phyloP scores from a whole-genome alignment of 192 early-diverging fungal species.

The Coemansia sp. region DNA sequence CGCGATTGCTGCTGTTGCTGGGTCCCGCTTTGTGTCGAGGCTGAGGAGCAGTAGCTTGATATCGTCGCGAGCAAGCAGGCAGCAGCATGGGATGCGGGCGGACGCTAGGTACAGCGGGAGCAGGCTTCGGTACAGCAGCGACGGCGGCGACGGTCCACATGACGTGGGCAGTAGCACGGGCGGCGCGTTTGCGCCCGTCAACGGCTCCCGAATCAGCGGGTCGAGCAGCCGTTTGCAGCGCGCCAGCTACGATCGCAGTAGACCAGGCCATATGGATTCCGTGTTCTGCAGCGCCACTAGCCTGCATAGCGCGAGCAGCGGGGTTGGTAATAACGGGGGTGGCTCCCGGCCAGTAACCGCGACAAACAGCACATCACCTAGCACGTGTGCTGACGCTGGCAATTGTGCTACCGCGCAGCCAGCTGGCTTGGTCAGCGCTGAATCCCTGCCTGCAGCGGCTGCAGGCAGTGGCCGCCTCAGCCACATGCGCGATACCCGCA shows the following conservation, averaged over 20 bases:
- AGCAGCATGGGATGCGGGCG: neutral
- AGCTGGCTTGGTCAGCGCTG: neutral
- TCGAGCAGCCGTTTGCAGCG: neutral
- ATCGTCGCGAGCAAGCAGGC: slow-evolving; percentile 3
- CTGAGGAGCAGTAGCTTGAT: slow-evolving; percentile 22
- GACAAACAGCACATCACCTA: too few species aligned
- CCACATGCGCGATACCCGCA: neutral
- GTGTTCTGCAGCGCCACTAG: neutral
- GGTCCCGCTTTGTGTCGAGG: slow-evolving; percentile 9
- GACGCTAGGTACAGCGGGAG: neutral
- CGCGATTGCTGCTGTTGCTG: slow-evolving; percentile 3
- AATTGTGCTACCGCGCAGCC: neutral
- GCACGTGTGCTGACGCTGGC: neutral
- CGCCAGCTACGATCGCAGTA: neutral
- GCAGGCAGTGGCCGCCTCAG: neutral
- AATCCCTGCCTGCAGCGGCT: neutral
- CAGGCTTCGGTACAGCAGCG: slow-evolving; percentile 2
- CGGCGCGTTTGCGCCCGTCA: slow-evolving; percentile 37
- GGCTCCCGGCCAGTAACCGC: neutral
- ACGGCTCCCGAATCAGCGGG: slow-evolving; percentile 3
- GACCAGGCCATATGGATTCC: neutral
- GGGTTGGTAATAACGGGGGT: neutral
- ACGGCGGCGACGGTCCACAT: neutral
- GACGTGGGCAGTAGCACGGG: slow-evolving; percentile 7
- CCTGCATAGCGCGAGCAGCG: neutral